These are phyloP conservation scores for Flaveria robusta DNA, from an alignment of 129 eudicot species.

Conservation along the genomic window DNA sequence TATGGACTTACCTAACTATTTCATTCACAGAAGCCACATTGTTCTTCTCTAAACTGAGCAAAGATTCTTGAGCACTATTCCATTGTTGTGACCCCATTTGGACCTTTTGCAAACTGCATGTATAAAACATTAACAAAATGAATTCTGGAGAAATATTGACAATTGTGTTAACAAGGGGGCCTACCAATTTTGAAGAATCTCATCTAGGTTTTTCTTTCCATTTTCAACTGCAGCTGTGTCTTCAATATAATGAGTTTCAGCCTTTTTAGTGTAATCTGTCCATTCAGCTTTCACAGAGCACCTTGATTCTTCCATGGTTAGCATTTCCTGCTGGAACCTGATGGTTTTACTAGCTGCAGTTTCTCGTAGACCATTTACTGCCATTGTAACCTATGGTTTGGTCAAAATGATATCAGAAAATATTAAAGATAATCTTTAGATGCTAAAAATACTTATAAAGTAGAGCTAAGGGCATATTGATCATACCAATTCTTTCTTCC, in stretches of 20 bases:
- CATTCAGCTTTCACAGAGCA: slow-evolving; percentile 62
- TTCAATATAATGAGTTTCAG: slow-evolving; percentile 73
- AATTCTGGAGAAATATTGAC: neutral
- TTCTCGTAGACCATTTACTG: slow-evolving; percentile 76
- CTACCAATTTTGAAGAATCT: slow-evolving; percentile 80
- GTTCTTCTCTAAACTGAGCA: slow-evolving; percentile 74
- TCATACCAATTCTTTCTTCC: slow-evolving; percentile 82
- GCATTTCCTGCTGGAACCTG: slow-evolving; percentile 76
- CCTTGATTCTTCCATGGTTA: slow-evolving; percentile 77
- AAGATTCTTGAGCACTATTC: slow-evolving; percentile 85
- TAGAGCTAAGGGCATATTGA: neutral
- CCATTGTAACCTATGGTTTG: slow-evolving; percentile 60
- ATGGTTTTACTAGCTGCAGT: slow-evolving; percentile 67
- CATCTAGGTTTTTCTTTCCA: slow-evolving; percentile 77
- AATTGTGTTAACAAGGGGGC: slow-evolving; percentile 1
- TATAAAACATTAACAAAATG: slow-evolving; percentile 6
- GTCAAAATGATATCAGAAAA: slow-evolving; percentile 6
- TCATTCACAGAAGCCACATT: slow-evolving; percentile 79
- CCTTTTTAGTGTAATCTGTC: slow-evolving; percentile 57
- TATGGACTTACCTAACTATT: slow-evolving; percentile 62
- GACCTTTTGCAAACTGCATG: slow-evolving; percentile 69
- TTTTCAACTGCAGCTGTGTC: slow-evolving; percentile 79
- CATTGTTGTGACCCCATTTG: slow-evolving; percentile 87
- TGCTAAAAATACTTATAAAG: neutral
- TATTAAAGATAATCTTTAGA: slow-evolving; percentile 3